Conservation (phyloP, 1,284 basidiomycete genomes). For the Rhodotorula sp. region DNA sequence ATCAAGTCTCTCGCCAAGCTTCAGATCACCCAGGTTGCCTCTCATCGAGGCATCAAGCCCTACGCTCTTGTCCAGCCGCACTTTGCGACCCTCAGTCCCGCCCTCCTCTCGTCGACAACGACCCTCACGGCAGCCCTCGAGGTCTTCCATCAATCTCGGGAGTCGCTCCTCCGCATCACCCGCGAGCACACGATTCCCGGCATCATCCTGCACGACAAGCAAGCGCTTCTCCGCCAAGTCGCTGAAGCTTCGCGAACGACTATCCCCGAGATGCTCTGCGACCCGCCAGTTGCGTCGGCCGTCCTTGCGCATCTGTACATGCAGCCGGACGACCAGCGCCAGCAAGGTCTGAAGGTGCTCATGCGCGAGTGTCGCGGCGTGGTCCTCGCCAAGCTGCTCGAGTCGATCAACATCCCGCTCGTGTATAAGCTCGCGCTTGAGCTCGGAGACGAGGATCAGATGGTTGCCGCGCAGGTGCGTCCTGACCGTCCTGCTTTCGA, state of each 20-base stretch:
- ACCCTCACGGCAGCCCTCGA: constrained; percentile 27
- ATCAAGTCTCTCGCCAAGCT: constrained; percentile 27
- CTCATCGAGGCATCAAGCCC: constrained; percentile 23
- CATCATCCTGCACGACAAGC: constrained; percentile 64
- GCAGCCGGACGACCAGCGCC: constrained; percentile 57
- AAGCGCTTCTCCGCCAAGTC: constrained; percentile 52
- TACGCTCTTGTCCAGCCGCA: constrained; percentile 39
- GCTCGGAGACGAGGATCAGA: constrained; percentile 29
- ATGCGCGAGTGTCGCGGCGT: constrained; percentile 53
- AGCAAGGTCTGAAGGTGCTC: constrained; percentile 63
- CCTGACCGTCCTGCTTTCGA: no score
- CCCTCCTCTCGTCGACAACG: constrained; percentile 19
- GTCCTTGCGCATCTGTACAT: constrained; percentile 73
- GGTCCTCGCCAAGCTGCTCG: constrained; percentile 55
- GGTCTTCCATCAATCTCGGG: constrained; percentile 35
- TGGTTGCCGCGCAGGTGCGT: constrained; percentile 1
- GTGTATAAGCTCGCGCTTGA: constrained; percentile 36
- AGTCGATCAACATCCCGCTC: constrained; percentile 37
- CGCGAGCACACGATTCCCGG: constrained; percentile 66
- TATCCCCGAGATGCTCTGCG: constrained; percentile 59
- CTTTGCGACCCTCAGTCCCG: constrained; percentile 30
- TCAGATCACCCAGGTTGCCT: constrained; percentile 27
- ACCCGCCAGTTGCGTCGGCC: constrained; percentile 54
- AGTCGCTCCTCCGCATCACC: constrained; percentile 64
- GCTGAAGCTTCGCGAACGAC: constrained; percentile 55